Evolutionary conservation across 2,329 filamentous ascomycete species (phyloP), one percentile per base, ranked within the genome.

Genomic region (Aulographum hederae): DNA sequence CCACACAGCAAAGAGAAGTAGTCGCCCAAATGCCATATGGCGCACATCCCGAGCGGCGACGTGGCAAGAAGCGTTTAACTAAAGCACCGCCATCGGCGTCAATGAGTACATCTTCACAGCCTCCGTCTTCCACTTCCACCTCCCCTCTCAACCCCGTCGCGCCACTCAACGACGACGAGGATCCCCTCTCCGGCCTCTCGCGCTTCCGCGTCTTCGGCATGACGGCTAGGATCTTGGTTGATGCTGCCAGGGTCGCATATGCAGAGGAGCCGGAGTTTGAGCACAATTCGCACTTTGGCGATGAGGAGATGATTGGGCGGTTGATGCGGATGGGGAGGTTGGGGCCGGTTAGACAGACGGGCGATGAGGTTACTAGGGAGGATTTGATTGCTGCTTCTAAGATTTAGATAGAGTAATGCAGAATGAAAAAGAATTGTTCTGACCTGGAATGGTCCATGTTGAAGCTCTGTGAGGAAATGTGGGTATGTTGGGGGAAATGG

Each of bases 151-250:
- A 10, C 32, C 30, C 18, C 31, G 33, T 8, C 26, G 34, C 3
- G 38, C 42, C 32, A 43, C 41, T 3, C 31, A 37, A 3, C 39
- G 27, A 29, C 14, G 35, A 37, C 20, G 38, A n/a, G 8, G 12
- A n/a, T n/a, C 27, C 31, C 3, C 32, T 51, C n/a, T 41, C 48
- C 3, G 59, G 60, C 3, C 46, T 64, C 28, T 57, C 57, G 26
- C 62, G 78, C 23, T 93, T 89, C 54, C 73, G 78, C 42, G 84
- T 95, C 4, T 94, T 85, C 68, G 86, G 86, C 12, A 86, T 95
- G 81, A 95, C 86, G 32, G 86, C 82, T 3, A 63, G 82, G 32
- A 86, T 95, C 33, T 52, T 94, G 33, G 80, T 94, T 4, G 86
- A 95, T 54, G 77, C 78, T 4, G 85, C 86, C 20, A 64, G 80